Conservation (phyloP, 2,329 filamentous ascomycete species). For the Talaromyces piceae region DNA sequence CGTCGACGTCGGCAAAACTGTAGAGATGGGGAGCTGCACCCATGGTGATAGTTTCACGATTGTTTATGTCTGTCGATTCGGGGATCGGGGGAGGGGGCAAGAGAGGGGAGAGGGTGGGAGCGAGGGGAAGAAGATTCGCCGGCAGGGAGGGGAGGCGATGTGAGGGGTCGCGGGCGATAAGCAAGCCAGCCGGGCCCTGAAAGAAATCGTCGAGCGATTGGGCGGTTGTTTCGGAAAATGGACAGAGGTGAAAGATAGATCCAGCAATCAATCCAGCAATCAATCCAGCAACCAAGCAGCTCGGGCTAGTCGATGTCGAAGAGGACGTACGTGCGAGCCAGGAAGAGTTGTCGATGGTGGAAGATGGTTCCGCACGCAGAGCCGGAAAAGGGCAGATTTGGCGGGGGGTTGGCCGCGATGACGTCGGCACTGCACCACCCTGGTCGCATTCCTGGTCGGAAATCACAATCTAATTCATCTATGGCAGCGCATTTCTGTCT, state of each 20-base stretch:
- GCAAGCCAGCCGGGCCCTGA: too few relatives aligned
- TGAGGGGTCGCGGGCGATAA: neutral
- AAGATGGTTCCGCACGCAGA: neutral
- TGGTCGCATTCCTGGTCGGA: neutral
- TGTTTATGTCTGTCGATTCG: neutral
- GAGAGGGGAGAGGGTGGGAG: neutral
- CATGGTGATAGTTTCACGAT: slow-evolving; percentile 17
- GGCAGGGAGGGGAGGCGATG: too few relatives aligned
- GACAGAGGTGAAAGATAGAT: too few relatives aligned
- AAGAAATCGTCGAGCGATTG: too few relatives aligned
- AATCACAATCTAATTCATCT: too few relatives aligned
- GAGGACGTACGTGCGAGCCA: too few relatives aligned
- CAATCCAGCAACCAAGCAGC: neutral
- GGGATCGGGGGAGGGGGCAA: neutral
- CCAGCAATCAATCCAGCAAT: neutral
- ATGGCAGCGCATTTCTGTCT: too few relatives aligned
- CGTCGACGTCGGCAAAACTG: slow-evolving; percentile 63
- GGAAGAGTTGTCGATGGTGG: neutral
- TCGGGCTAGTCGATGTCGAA: neutral
- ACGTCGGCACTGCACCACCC: neutral
- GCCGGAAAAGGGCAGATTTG: neutral
- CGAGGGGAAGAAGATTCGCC: too few relatives aligned
- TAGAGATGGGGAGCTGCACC: slow-evolving; percentile 58
- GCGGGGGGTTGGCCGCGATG: neutral
- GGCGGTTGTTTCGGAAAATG: too few relatives aligned